Base-by-base conservation (phyloP, 441 rosid species). In the Erodium moschatum region DNA sequence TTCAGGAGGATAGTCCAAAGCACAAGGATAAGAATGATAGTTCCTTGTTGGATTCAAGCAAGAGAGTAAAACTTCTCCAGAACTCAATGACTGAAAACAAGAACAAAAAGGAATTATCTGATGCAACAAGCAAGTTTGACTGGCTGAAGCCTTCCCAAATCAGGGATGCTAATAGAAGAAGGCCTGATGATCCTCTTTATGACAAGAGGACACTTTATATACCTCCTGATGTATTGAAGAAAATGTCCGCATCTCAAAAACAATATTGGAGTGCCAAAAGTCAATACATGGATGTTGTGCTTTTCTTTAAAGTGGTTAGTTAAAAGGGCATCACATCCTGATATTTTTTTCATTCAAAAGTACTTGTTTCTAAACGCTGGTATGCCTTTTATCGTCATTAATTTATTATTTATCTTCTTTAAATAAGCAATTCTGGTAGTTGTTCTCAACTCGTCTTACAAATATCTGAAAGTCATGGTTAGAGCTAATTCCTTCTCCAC, bases 251-350 rank as follows among this genome's bases (percentile, higher is more conserved):
- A 0, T 88, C 96, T 61, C 98, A 89, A 72, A 91, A 85, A 78
- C 98, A 93, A 72, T 91, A 93, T 67, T 91, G 98, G 98, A 83
- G 75, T 69, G 76, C 86, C 75, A 93, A 93, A 82, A 81, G 89
- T 73, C 84, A 88, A 78, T 89, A 93, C 74, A 91, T 89, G 97
- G 98, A 91, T 78, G 82, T 84, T 73, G 78, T 93, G 75, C 87
- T 91, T 71, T 93, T 91, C 88, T 93, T 93, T 79, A 93, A 93
- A 91, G 98, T 93, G 97, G 98, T 93, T 58, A 79, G 97, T 91
- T 68, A 38, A 72, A 58, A 19, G 68, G 66, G 38, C 42, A 38
- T 66, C 46, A 1, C 38, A 35, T 65, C 12, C n/a, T 42, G 31
- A 54, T 16, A 33, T 33, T 67, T 50, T 1, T 70, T 29, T 29